phyloP scores from a whole-genome alignment of 139 green algal species.

The Asterochloris erici region DNA sequence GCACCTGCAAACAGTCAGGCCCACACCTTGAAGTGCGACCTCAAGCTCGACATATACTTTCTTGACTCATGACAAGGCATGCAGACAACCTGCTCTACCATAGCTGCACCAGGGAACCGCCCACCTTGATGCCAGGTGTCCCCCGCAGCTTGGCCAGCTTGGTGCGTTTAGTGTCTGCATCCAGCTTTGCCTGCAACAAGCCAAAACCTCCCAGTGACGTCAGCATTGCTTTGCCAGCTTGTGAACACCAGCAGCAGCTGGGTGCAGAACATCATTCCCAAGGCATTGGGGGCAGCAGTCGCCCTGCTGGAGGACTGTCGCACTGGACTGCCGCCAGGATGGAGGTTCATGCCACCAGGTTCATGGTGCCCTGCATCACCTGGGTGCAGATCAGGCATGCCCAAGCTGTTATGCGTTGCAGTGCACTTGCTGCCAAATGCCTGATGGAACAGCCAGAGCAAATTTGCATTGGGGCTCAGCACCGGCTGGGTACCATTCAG shows the following conservation, averaged over 20 bases:
- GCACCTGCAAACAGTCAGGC: neutral
- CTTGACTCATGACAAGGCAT: neutral
- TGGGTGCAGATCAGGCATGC: neutral
- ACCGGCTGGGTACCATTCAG: neutral
- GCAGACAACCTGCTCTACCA: neutral
- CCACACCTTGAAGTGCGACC: neutral
- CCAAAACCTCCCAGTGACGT: neutral
- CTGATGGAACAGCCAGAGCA: neutral
- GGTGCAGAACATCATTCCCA: too few species aligned
- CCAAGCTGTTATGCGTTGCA: neutral
- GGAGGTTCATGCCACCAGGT: too few species aligned
- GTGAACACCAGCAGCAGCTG: too few species aligned
- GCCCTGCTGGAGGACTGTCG: too few species aligned
- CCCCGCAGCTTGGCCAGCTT: slow-evolving; percentile 70
- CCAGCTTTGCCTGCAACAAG: slow-evolving; percentile 33
- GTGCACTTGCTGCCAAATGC: neutral
- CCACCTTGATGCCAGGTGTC: slow-evolving; percentile 65
- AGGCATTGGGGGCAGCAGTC: too few species aligned
- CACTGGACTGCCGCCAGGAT: too few species aligned
- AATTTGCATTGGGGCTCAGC: neutral
- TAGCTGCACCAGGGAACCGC: too few species aligned
- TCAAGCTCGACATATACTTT: neutral
- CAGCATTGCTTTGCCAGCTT: too few species aligned
- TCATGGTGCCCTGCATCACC: too few species aligned
- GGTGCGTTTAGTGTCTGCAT: slow-evolving; percentile 68